phyloP scores from a whole-genome alignment of 176 grass and related monocot species.

The Lolium rigidum region DNA sequence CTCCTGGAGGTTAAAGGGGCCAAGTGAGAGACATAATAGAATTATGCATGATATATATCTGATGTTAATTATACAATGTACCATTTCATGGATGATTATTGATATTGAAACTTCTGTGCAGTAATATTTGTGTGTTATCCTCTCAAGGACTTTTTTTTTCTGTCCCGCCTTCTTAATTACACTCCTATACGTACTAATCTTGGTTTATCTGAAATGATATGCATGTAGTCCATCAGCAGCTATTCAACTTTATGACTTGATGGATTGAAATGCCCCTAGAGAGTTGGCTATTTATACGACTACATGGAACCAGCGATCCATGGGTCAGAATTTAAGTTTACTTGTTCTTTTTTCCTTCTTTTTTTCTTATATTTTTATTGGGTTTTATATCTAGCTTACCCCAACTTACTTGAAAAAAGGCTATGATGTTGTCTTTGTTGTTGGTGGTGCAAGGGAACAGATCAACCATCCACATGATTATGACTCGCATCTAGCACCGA shows the following conservation, averaged over 20 bases:
- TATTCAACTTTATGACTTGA: neutral
- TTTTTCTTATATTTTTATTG: too few relatives aligned
- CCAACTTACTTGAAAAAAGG: too few relatives aligned
- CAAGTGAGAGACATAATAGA: neutral
- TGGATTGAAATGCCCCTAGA: too few relatives aligned
- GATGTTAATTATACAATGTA: neutral
- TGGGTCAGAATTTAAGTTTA: too few relatives aligned
- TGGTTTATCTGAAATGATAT: neutral
- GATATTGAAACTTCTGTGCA: constrained; percentile 1
- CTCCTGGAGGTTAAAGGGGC: neutral
- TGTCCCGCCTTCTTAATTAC: neutral
- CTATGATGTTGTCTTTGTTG: too few relatives aligned
- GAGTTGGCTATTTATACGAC: too few relatives aligned
- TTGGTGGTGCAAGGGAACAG: neutral
- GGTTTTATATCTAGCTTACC: too few relatives aligned
- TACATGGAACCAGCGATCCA: too few relatives aligned
- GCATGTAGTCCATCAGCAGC: neutral
- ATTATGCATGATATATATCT: neutral
- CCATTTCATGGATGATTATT: neutral
- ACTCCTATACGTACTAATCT: neutral
- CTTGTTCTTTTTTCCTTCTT: too few relatives aligned
- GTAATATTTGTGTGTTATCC: neutral
- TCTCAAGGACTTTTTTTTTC: neutral
- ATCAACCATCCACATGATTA: neutral
- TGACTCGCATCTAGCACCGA: neutral